Percentiles rank a stretch among this genome's conserved stretches.
Conservation (phyloP, 192 early-diverging fungal genomes). For the Lobosporangium transversale region DNA sequence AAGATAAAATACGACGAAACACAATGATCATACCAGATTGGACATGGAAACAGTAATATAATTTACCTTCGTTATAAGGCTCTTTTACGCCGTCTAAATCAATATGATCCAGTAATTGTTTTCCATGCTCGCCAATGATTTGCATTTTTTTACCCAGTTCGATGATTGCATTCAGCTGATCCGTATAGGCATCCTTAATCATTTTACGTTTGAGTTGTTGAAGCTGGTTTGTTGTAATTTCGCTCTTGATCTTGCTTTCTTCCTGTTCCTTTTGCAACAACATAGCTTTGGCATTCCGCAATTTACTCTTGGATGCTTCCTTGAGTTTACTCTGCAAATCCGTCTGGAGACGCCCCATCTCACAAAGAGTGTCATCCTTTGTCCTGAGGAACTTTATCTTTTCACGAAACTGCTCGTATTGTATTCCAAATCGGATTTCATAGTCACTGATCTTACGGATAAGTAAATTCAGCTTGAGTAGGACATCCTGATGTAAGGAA, state of each 20-base stretch:
- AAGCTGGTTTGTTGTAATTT: slow-evolving; percentile 13
- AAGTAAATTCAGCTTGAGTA: slow-evolving; percentile 45
- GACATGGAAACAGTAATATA: not conserved
- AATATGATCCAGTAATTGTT: slow-evolving; percentile 35
- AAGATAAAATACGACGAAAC: too few relatives aligned
- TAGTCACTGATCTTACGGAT: slow-evolving; percentile 53
- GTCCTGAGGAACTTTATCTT: slow-evolving; percentile 39
- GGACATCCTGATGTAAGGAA: slow-evolving; percentile 24
- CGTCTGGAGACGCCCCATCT: slow-evolving; percentile 32
- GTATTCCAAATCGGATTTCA: slow-evolving; percentile 39
- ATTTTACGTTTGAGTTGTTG: slow-evolving; percentile 47
- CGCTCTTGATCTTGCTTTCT: slow-evolving; percentile 15
- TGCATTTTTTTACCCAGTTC: slow-evolving; percentile 53
- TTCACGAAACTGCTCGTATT: slow-evolving; percentile 45
- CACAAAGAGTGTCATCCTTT: slow-evolving; percentile 45
- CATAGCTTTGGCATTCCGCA: slow-evolving; percentile 24
- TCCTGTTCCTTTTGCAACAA: slow-evolving; percentile 37
- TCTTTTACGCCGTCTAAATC: slow-evolving; percentile 3
- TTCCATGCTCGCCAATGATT: slow-evolving; percentile 55
- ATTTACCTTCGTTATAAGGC: slow-evolving; percentile 25
- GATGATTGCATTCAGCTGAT: slow-evolving; percentile 47
- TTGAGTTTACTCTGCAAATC: slow-evolving; percentile 27
- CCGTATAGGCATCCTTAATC: slow-evolving; percentile 46
- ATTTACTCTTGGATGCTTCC: slow-evolving; percentile 26
- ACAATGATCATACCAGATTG: too few relatives aligned